Evolutionary conservation across 805 yeast genomes (phyloP), one percentile per base, ranked within the genome.

Genomic region (Starmerella ratchasimensis): DNA sequence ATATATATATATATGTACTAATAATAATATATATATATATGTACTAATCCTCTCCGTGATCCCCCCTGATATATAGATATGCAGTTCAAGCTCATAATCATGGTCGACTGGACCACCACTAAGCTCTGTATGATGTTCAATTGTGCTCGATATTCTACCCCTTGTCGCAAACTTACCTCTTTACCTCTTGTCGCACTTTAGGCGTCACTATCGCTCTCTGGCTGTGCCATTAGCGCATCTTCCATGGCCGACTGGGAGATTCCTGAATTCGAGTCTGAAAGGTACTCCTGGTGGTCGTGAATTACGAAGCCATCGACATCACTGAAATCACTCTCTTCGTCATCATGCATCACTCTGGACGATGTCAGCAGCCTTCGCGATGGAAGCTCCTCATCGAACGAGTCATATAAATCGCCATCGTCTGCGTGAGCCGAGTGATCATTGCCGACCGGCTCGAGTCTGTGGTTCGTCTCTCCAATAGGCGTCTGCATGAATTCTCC

Each of bases 191-290:
- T 10, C 24, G 24, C 24, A 28, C 30, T 14, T 7, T 28, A 7
- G 11, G 11, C 18, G 9, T 32, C 35, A 32, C 35, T 32, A 7
- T 4, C 35, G 18, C 17, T 8, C 35, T 15, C n/a, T n/a, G n/a
- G 32, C 38, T 35, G 9, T 32, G 48, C 55, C 31, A 52, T 28
- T n/a, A 57, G 43, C 3, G 60, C 61, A 13, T 55, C 61, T 33
- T 54, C 61, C 10, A 57, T 43, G 13, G 60, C 61, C 1, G 60
- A 55, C 19, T 53, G 49, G 26, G 54, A 49, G 10, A 57, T 49
- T 21, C 56, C 52, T 19, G 51, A 45, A 17, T 55, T 57, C 13
- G 40, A 37, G 14, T 37, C 37, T 8, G 43, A 25, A 31, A 37
- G n/a, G 15, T 10, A 16, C 18, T 19, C 28, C 28, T 17, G 23